Percentiles rank a stretch among this genome's conserved stretches.
Evolutionary conservation across 371 early-diverging fungal genomes (phyloP).

Genomic region (Zychaea mexicana): DNA sequence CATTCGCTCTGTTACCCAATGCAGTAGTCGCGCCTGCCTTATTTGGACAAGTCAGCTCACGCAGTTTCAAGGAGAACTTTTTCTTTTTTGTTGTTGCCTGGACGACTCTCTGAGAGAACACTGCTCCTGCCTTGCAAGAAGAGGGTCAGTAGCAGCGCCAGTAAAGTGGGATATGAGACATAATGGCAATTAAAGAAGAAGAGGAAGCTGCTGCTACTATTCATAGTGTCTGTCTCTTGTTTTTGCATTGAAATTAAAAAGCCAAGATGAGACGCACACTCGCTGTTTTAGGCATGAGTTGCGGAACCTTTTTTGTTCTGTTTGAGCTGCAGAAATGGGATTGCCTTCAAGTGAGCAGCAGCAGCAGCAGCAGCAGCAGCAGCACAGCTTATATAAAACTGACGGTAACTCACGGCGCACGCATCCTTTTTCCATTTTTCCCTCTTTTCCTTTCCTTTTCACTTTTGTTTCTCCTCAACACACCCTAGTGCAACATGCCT

Average conservation of each 20-base stretch:
- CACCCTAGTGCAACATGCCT: neutral
- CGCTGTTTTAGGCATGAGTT: conserved; percentile 5
- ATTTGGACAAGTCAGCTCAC: conserved; percentile 4
- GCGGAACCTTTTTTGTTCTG: conserved; percentile 5
- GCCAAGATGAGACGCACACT: neutral
- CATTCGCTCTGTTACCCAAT: conserved; percentile 6
- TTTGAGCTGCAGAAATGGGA: neutral
- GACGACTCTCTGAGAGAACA: too few species aligned
- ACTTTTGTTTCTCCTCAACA: conserved; percentile 5
- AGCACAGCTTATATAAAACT: neutral
- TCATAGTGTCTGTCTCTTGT: neutral
- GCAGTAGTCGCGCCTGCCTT: neutral
- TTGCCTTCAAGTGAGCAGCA: neutral
- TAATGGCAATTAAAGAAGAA: neutral
- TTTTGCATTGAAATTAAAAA: conserved; percentile 8
- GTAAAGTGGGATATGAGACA: too few species aligned
- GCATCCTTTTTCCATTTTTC: neutral
- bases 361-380: neutral
- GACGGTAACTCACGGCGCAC: too few species aligned
- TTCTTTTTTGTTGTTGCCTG: neutral
- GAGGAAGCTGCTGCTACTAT: neutral
- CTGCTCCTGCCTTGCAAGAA: too few species aligned
- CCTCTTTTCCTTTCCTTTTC: neutral
- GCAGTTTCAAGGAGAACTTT: conserved; percentile 10
- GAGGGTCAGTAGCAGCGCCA: too few species aligned